Evolutionary conservation across 2,329 filamentous ascomycete species (phyloP).

Genomic region (Aspergillus awamori): DNA sequence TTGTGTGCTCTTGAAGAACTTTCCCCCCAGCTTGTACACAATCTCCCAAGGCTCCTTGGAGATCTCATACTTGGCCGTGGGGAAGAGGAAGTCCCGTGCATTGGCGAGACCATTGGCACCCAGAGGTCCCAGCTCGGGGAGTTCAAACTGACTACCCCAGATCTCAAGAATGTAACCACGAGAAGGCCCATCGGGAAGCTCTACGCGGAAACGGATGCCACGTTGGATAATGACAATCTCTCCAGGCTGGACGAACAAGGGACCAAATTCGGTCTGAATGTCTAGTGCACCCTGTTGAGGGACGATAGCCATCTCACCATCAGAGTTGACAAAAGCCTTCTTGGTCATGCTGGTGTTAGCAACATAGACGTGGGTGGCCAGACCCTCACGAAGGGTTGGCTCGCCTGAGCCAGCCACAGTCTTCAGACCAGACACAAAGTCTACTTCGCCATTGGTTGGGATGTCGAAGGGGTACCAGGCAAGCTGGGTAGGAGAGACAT

Average conservation of each 20-base stretch:
- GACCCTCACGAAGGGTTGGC: constrained; percentile 58
- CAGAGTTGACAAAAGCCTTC: constrained; percentile 62
- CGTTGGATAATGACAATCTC: constrained; percentile 68
- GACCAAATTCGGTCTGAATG: constrained; percentile 69
- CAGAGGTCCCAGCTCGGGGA: constrained; percentile 68
- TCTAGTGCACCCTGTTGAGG: constrained; percentile 67
- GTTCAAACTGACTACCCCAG: constrained; percentile 65
- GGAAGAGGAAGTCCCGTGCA: constrained; percentile 65
- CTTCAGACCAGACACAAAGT: constrained; percentile 59
- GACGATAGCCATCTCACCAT: constrained; percentile 68
- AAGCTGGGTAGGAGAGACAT: constrained; percentile 59
- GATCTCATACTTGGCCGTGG: constrained; percentile 61
- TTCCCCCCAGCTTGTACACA: constrained; percentile 64
- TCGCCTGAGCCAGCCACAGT: constrained; percentile 60
- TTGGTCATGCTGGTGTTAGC: constrained; percentile 60
- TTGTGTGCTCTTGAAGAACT: constrained; percentile 63
- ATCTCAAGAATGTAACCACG: constrained; percentile 70
- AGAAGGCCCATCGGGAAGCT: constrained; percentile 61
- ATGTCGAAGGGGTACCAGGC: constrained; percentile 62
- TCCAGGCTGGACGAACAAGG: constrained; percentile 66
- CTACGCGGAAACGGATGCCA: constrained; percentile 66
- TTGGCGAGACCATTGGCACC: constrained; percentile 69
- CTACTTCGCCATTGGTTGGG: constrained; percentile 51
- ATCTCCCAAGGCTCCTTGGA: constrained; percentile 61
- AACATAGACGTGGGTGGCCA: constrained; percentile 60